Percentiles rank a stretch among this genome's conserved stretches.
Evolutionary conservation across 768 basidiomycete species (phyloP).

Genomic region (Mycena rosella): DNA sequence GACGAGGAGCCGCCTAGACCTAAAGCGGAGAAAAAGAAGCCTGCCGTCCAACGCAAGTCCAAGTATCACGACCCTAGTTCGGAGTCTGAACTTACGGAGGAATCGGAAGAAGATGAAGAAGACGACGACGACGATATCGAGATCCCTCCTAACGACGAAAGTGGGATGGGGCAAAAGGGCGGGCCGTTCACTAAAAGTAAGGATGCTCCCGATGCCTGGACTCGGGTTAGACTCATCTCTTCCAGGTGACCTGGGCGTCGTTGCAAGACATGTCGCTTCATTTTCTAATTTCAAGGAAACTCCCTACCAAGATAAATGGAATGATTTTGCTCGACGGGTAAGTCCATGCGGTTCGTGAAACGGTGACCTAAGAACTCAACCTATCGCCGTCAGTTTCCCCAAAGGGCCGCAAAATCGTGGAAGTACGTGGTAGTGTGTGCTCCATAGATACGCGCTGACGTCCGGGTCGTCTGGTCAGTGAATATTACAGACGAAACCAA

Average conservation of each 20-base stretch:
- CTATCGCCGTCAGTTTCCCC: slow-evolving; percentile 59
- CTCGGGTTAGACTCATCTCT: not conserved
- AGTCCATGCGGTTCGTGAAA: slow-evolving; percentile 6
- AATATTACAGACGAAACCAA: slow-evolving; percentile 69
- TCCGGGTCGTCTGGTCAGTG: slow-evolving; percentile 42
- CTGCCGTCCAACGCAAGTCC: slow-evolving; percentile 42
- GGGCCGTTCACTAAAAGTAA: slow-evolving; percentile 58
- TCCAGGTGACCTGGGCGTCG: slow-evolving; percentile 68
- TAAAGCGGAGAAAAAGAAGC: slow-evolving; percentile 43
- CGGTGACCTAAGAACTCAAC: slow-evolving; percentile 5
- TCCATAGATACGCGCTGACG: not conserved
- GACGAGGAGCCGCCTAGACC: slow-evolving; percentile 29
- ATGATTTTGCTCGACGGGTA: slow-evolving; percentile 52
- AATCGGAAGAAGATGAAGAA: slow-evolving; percentile 42
- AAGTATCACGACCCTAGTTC: slow-evolving; percentile 52
- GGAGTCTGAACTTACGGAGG: slow-evolving; percentile 43
- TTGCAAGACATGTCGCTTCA: slow-evolving; percentile 70
- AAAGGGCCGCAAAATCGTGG: slow-evolving; percentile 71
- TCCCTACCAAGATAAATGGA: slow-evolving; percentile 65
- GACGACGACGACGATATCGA: slow-evolving; percentile 53
- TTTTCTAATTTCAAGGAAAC: slow-evolving; percentile 59
- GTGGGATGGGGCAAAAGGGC: slow-evolving; percentile 67
- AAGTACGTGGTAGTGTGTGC: slow-evolving; percentile 31
- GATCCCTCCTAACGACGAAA: slow-evolving; percentile 51
- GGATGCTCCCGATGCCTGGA: not conserved